phyloP scores from a whole-genome alignment of 495 filamentous ascomycete species.

The Daldinia childiae region DNA sequence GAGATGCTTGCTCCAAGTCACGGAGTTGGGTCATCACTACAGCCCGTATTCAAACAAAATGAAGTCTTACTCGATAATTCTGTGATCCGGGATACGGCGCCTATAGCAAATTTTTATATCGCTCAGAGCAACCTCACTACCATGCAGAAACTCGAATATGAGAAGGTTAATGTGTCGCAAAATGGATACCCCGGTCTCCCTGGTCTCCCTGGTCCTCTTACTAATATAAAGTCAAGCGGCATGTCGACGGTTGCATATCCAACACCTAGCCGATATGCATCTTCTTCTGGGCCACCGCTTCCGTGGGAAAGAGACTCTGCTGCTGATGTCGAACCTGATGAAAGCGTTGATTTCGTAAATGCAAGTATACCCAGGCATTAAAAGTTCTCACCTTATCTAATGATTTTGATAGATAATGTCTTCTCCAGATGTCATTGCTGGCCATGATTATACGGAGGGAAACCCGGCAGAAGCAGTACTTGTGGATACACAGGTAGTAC shows the following conservation, averaged over 20 bases:
- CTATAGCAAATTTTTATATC: constrained; percentile 40
- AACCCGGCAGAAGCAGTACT: background rate
- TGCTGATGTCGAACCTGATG: constrained; percentile 13
- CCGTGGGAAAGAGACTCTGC: constrained; percentile 37
- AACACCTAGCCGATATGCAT: constrained; percentile 42
- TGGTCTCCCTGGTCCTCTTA: constrained; percentile 18
- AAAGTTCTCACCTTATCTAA: constrained; percentile 12
- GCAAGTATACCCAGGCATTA: constrained; percentile 20
- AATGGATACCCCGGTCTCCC: constrained; percentile 28
- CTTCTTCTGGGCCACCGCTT: constrained; percentile 41
- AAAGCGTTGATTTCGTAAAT: constrained; percentile 28
- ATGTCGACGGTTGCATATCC: constrained; percentile 43
- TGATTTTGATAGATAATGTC: constrained; percentile 36
- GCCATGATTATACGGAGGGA: constrained; percentile 8
- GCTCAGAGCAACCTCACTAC: constrained; percentile 45
- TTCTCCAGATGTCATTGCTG: constrained; percentile 42
- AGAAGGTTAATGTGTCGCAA: constrained; percentile 34
- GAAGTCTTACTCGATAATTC: constrained; percentile 29
- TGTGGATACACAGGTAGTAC: constrained; percentile 1
- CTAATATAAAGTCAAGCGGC: constrained; percentile 43
- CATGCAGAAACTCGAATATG: constrained; percentile 47
- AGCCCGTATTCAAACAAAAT: constrained; percentile 17
- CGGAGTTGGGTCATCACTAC: background rate
- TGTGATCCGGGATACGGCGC: constrained; percentile 11
- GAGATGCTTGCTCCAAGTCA: constrained; percentile 8